phyloP scores from a whole-genome alignment of 805 yeast genomes.

The Saccharomyces kudriavzevii region DNA sequence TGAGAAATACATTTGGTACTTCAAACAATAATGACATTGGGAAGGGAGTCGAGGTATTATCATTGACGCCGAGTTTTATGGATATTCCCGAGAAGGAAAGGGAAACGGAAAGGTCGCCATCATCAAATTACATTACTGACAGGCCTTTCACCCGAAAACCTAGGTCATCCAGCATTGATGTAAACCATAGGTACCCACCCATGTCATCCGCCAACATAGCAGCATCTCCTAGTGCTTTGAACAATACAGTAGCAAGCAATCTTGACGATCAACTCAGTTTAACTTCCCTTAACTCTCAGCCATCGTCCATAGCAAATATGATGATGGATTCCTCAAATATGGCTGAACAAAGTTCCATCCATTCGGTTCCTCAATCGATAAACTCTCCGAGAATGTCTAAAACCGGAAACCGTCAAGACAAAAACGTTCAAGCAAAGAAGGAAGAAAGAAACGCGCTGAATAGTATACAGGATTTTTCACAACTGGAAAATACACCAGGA shows the following conservation, averaged over 20 bases:
- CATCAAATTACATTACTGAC: neutral
- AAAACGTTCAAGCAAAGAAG: neutral
- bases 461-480: neutral
- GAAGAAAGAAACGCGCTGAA: neutral
- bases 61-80: constrained; percentile 35
- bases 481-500: neutral
- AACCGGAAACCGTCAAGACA: neutral
- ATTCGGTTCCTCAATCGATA: neutral
- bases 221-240: constrained; percentile 10
- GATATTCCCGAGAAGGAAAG: constrained; percentile 27
- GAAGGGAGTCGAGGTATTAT: constrained; percentile 33
- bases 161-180: constrained; percentile 16
- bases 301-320: constrained; percentile 2
- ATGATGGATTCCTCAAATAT: constrained; percentile 1
- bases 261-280: constrained; percentile 12
- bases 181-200: constrained; percentile 13
- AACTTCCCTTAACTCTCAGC: constrained; percentile 11
- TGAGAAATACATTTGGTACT: neutral
- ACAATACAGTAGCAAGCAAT: constrained; percentile 12
- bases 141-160: constrained; percentile 2
- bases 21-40: constrained; percentile 14
- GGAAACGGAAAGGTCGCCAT: neutral
- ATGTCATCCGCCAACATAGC: constrained; percentile 4
- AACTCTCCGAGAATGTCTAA: constrained; percentile 6
- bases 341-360: neutral